A percentile compares a stretch with the other conserved stretches of the same genome.
phyloP scores from a whole-genome alignment of 371 early-diverging fungal genomes.

The Mortierella sp. region DNA sequence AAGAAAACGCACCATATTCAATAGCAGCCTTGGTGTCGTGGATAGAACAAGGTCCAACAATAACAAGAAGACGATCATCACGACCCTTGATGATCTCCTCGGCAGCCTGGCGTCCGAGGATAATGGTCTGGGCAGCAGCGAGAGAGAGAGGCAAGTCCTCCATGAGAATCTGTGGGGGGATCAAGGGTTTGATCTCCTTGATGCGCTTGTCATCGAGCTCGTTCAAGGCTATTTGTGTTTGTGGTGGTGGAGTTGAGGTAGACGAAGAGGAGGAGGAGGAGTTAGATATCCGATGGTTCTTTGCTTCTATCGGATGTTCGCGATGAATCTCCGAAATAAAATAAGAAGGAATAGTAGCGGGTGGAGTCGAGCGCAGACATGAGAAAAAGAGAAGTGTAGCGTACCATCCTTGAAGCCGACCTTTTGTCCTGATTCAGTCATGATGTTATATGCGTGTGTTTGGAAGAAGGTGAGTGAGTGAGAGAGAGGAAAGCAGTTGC shows the following conservation, averaged over 20 bases:
- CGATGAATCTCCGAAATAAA: background rate
- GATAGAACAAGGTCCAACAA: conserved; percentile 97
- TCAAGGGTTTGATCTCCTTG: conserved; percentile 89
- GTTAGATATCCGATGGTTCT: background rate
- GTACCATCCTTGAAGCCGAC: conserved; percentile 67
- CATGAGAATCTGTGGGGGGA: conserved; percentile 96
- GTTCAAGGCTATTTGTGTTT: conserved; percentile 76
- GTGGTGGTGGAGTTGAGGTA: background rate
- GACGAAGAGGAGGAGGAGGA: background rate
- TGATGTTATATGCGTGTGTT: conserved; percentile 3
- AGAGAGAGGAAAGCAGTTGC: background rate
- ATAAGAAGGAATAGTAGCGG: background rate
- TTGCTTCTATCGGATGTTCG: conserved; percentile 1
- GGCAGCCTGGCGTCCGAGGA: conserved; percentile 74
- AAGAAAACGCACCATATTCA: conserved; percentile 74
- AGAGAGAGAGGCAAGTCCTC: conserved; percentile 85
- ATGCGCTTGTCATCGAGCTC: conserved; percentile 96
- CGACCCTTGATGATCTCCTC: conserved; percentile 82
- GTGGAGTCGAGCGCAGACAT: background rate
- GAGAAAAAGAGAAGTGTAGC: background rate
- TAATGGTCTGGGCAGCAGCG: conserved; percentile 64
- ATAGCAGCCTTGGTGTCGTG: conserved; percentile 90
- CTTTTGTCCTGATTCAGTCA: conserved; percentile 38
- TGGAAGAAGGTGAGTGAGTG: background rate
- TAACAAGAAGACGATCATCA: conserved; percentile 89